phyloP scores from a whole-genome alignment of 441 rosid species.

The Erysimum pusillum region DNA sequence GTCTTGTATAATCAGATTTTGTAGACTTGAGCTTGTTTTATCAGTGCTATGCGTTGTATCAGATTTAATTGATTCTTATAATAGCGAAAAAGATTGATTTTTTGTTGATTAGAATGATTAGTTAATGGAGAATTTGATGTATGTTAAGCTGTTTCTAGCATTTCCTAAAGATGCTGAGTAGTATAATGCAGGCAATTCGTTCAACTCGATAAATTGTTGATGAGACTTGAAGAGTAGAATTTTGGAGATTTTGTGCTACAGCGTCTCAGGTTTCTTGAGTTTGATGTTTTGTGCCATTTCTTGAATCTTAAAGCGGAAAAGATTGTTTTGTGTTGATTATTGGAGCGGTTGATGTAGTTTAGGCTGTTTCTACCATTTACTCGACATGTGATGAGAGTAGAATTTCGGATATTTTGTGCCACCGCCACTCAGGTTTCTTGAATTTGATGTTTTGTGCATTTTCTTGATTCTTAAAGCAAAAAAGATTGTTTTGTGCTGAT shows the following conservation, averaged over 20 bases:
- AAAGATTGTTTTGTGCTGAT: not conserved
- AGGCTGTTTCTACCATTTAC: no score
- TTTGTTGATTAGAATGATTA: not conserved
- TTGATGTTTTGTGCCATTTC: no score
- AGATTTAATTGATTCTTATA: no score
- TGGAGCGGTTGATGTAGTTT: no score
- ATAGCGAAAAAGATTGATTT: not conserved
- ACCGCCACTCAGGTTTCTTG: not conserved
- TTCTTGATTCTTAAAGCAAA: not conserved
- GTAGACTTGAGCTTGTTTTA: not conserved
- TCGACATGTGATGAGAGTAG: no score
- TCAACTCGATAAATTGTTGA: not conserved
- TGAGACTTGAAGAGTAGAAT: no score
- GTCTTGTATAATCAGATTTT: not conserved
- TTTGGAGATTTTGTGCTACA: no score
- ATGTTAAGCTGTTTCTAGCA: not conserved
- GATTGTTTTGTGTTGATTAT: no score
- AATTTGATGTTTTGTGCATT: constrained; percentile 17
- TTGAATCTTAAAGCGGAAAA: no score
- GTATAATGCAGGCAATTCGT: not conserved
- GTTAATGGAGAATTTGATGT: not conserved
- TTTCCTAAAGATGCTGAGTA: not conserved
- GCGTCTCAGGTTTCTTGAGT: no score
- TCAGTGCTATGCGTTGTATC: no score
- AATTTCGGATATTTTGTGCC: not conserved